Evolutionary conservation across 2,329 filamentous ascomycete genomes (phyloP), one percentile per base, ranked within the genome.

Genomic region (Trichoderma sp.): DNA sequence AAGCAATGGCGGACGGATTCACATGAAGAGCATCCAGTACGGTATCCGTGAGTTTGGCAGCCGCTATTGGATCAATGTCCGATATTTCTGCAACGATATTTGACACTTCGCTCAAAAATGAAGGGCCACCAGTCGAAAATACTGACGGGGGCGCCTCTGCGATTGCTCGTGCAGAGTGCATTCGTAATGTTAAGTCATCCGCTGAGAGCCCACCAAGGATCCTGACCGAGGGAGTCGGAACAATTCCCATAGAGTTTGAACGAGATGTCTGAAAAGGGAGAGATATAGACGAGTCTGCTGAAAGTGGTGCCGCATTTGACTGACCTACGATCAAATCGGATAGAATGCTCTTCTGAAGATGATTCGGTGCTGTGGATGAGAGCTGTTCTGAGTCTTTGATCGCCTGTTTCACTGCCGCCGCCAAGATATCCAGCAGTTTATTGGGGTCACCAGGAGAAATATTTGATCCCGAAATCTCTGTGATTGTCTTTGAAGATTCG

Each of bases 1-100:
- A 73, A 32, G 73, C 71, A 23, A 78, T 55, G 0, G 72, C 71
- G 6, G 68, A 59, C n/a, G 69, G 53, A 47, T 77, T 65, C 8
- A 78, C 68, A 30, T 73, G 73, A 64, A 78, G 67, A 26, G 68
- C 73, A 9, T 55, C 58, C 3, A 78, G 68, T 11, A 76, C 71
- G n/a, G 71, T 63, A 26, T 78, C 77, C 17, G 75, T 71, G 43
- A 78, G 69, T 43, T 30, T 72, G n/a, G 75, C 75, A 5, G 74
- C 74, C 17, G 74, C 73, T 12, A 71, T 72, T 1, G 72, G 34
- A 57, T 76, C 75, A 6, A 74, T 61, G 15, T 20, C 57, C 32
- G 73, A 74, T 23, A 76, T 74, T 34, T 76, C 71, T 2, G 43
- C 61, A 8, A 76, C 70, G 8, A 78, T 65, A 13, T 67, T 55